Percentiles rank a stretch among this genome's conserved stretches.
phyloP scores from a whole-genome alignment of 768 basidiomycete species.

The Tulasnella calospora region DNA sequence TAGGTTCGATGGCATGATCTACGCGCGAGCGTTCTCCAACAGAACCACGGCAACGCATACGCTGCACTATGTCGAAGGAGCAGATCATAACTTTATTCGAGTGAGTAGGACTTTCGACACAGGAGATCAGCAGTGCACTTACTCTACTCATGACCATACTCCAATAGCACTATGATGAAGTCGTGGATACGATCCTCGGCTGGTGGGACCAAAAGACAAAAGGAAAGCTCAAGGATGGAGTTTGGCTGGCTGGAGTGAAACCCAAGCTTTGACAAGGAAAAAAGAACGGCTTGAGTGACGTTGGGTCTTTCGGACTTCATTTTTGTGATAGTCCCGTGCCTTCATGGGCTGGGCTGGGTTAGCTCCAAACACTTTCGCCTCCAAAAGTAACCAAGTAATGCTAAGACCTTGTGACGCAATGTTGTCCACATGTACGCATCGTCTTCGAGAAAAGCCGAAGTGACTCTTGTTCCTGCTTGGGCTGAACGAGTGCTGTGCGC shows the following conservation, averaged over 20 bases:
- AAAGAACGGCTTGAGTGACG: not conserved
- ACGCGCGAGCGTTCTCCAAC: constrained; percentile 28
- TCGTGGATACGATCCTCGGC: constrained; percentile 60
- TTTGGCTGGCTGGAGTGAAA: constrained; percentile 43
- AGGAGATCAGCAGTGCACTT: not conserved
- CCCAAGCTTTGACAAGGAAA: constrained; percentile 15
- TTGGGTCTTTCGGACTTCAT: not conserved
- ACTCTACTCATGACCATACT: not conserved
- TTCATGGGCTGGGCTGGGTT: not conserved
- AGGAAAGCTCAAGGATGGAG: constrained; percentile 53
- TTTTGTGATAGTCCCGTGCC: not conserved
- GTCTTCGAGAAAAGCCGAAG: not conserved
- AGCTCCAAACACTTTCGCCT: not conserved
- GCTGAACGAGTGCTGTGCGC: not conserved
- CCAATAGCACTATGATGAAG: constrained; percentile 54
- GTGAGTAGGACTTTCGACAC: constrained; percentile 33
- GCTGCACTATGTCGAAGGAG: constrained; percentile 63
- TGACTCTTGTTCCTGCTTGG: not conserved
- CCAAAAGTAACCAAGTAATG: not conserved
- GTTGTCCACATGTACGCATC: not conserved
- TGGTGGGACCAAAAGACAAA: constrained; percentile 55
- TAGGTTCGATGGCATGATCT: constrained; percentile 35
- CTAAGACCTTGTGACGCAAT: not conserved
- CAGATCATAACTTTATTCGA: constrained; percentile 74
- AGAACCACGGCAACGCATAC: constrained; percentile 64